A percentile compares a stretch with the other conserved stretches of the same genome.
phyloP scores from a whole-genome alignment of 345 rosid genomes.

The Syzygium grande region DNA sequence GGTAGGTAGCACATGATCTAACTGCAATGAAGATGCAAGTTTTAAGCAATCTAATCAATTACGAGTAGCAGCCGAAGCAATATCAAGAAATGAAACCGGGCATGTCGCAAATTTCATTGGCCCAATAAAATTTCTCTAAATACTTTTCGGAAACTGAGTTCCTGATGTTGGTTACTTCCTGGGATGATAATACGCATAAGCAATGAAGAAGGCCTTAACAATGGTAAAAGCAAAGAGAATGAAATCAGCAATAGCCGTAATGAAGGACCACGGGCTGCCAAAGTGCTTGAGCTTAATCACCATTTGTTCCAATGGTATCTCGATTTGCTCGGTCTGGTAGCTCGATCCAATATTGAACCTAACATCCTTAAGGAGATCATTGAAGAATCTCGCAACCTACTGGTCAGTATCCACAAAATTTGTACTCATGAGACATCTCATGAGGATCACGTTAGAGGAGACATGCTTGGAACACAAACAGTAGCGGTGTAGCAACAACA shows the following conservation, averaged over 20 bases:
- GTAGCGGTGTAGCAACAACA: background rate
- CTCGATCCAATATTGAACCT: background rate
- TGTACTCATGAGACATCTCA: background rate
- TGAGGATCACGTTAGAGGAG: background rate
- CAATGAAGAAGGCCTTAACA: background rate
- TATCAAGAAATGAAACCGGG: background rate
- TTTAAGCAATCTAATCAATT: background rate
- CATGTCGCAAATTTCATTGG: background rate
- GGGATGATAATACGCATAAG: background rate
- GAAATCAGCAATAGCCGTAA: background rate
- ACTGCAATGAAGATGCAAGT: background rate
- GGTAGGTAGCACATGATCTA: background rate
- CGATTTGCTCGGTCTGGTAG: too few species aligned
- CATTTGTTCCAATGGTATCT: too few species aligned
- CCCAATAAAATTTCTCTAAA: background rate
- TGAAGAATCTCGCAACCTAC: background rate
- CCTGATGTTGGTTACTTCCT: background rate
- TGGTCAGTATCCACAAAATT: background rate
- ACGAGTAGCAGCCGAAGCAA: rapidly evolving
- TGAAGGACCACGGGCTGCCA: too few species aligned
- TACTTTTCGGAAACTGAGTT: background rate
- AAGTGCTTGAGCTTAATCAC: too few species aligned
- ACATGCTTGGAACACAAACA: background rate
- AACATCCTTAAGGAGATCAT: background rate
- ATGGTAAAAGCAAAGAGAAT: background rate